phyloP scores from a whole-genome alignment of 2,329 filamentous ascomycete genomes.

The Leptographium procerum region DNA sequence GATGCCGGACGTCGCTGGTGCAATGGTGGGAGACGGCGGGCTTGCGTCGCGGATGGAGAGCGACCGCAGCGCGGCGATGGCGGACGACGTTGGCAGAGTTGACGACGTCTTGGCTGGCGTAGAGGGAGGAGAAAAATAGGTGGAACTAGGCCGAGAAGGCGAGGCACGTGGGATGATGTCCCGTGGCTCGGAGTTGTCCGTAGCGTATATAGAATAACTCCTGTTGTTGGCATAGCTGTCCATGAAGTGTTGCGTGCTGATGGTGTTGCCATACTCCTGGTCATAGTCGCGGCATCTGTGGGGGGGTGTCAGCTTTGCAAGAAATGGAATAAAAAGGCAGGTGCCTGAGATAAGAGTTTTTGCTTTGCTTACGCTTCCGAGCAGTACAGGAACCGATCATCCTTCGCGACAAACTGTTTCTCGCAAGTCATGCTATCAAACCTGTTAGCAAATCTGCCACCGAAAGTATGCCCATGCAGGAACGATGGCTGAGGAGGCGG shows the following conservation, averaged over 20 bases:
- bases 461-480: slow-evolving; percentile 15
- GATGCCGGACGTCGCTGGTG: slow-evolving; percentile 27
- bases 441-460: slow-evolving; percentile 11
- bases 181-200: slow-evolving; percentile 38
- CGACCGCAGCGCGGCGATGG: slow-evolving; percentile 44
- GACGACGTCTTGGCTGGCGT: slow-evolving; percentile 29
- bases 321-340: background rate
- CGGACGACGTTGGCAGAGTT: slow-evolving; percentile 33
- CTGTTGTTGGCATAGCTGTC: slow-evolving; percentile 7
- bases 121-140: slow-evolving; percentile 42
- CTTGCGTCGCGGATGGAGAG: slow-evolving; percentile 42
- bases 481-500: background rate
- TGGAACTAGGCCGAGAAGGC: slow-evolving; percentile 47
- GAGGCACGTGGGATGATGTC: slow-evolving; percentile 55
- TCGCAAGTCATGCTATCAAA: slow-evolving; percentile 53
- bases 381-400: slow-evolving; percentile 49
- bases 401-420: slow-evolving; percentile 50
- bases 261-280: slow-evolving; percentile 22
- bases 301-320: background rate
- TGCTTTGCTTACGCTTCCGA: slow-evolving; percentile 45
- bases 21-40: slow-evolving; percentile 38
- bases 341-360: no score
- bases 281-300: slow-evolving; percentile 43
- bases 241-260: slow-evolving; percentile 11
- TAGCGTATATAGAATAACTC: slow-evolving; percentile 31